A percentile compares a stretch with the other conserved stretches of the same genome.
phyloP scores from a whole-genome alignment of 2,329 filamentous ascomycete genomes.

The Diplodia intermedia region DNA sequence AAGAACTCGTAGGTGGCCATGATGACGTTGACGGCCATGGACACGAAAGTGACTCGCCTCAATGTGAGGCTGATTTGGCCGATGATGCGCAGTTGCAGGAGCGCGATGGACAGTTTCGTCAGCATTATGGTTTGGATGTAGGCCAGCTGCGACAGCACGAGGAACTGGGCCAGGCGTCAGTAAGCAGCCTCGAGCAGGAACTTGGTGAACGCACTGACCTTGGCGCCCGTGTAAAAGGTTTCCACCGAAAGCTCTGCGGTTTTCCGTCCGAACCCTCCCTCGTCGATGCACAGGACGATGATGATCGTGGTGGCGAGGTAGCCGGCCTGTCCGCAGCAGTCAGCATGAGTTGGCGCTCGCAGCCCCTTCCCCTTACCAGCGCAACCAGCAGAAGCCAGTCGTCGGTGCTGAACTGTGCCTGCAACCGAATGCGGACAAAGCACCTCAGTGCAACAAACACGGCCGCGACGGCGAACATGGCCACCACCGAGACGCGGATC shows the following conservation, averaged over 20 bases:
- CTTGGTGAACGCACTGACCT: neutral
- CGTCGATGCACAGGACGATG: neutral
- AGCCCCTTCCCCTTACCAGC: neutral
- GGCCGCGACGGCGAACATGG: conserved; percentile 3
- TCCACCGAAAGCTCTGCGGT: conserved; percentile 11
- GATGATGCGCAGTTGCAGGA: conserved; percentile 25
- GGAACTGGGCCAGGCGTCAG: neutral
- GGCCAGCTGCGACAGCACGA: conserved; percentile 4
- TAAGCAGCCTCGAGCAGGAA: no score
- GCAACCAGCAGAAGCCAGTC: conserved; percentile 13
- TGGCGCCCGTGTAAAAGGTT: conserved; percentile 6
- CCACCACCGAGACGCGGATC: neutral
- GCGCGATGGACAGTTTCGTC: conserved; percentile 18
- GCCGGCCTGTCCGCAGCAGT: neutral
- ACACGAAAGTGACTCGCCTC: conserved; percentile 1
- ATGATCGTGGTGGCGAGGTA: neutral
- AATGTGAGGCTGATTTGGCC: neutral
- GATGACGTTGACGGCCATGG: conserved; percentile 17
- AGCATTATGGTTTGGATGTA: conserved; percentile 12
- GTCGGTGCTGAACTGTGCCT: conserved; percentile 19
- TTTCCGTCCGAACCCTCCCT: conserved; percentile 7
- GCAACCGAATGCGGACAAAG: conserved; percentile 6
- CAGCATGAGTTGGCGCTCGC: neutral
- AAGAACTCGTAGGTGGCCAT: conserved; percentile 23
- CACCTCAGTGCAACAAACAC: conserved; percentile 21